Conservation (phyloP, 2,329 filamentous ascomycete species). For the Stemphylium beticola region DNA sequence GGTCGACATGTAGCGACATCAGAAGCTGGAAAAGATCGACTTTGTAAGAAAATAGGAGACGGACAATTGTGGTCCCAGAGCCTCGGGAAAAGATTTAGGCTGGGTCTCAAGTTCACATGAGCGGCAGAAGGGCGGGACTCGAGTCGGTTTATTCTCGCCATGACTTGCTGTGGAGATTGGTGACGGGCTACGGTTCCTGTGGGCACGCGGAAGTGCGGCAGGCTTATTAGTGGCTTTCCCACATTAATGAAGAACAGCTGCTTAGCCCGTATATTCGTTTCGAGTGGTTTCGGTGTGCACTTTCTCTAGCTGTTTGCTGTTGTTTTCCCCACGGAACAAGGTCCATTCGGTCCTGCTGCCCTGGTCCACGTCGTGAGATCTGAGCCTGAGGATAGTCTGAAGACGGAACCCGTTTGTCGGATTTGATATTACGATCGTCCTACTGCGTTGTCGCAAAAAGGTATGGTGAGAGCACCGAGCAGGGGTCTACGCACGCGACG, state of each 20-base stretch:
- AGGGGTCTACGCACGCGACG: background rate
- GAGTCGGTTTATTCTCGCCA: background rate
- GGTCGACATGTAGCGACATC: background rate
- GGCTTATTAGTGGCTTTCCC: background rate
- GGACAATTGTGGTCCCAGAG: background rate
- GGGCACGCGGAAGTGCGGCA: too few relatives aligned
- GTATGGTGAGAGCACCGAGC: background rate
- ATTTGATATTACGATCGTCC: slow-evolving; percentile 5
- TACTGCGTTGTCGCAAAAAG: background rate
- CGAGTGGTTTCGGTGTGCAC: background rate
- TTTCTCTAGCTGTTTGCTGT: background rate
- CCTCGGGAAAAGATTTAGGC: background rate
- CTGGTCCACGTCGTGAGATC: background rate
- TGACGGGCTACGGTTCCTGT: background rate
- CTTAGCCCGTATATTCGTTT: background rate
- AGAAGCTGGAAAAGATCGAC: background rate
- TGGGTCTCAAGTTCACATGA: background rate
- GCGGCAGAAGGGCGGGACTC: background rate
- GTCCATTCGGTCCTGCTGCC: background rate
- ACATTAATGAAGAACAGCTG: background rate
- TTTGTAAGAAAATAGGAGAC: background rate
- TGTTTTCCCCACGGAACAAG: background rate
- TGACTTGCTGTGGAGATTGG: background rate
- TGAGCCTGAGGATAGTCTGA: background rate
- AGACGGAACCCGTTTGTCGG: background rate